Conservation (phyloP, 2,329 filamentous ascomycete genomes). For the Fusarium dlaminii region DNA sequence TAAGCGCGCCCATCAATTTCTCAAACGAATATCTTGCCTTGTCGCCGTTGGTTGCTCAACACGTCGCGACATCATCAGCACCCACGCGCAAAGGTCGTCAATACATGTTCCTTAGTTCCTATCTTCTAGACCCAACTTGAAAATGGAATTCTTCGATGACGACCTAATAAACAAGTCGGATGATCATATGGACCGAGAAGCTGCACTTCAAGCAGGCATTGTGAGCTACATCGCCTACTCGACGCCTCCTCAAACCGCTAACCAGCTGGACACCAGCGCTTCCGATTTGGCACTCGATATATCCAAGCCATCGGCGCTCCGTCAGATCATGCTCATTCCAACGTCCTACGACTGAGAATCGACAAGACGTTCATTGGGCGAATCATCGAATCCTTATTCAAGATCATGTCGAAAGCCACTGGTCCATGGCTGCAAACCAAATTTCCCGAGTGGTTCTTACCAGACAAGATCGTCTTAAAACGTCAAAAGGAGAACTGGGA, state of each 20-base stretch:
- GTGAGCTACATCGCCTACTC: neutral
- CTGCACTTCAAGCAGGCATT: neutral
- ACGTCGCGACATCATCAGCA: neutral
- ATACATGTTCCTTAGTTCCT: neutral
- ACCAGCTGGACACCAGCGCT: neutral
- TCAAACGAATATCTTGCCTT: neutral
- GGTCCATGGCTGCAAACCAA: neutral
- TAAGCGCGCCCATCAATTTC: neutral
- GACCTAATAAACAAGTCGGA: accelerated
- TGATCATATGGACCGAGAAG: neutral
- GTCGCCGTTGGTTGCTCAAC: neutral
- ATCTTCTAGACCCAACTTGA: accelerated
- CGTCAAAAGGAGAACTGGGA: slow-evolving; percentile 27
- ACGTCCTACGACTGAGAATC: neutral
- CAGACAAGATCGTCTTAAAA: neutral
- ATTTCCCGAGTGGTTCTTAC: neutral
- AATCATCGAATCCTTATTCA: neutral
- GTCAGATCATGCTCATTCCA: neutral
- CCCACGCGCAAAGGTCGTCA: neutral
- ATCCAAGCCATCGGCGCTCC: neutral
- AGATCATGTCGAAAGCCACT: neutral
- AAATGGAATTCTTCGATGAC: accelerated
- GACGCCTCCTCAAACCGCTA: neutral
- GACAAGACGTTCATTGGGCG: neutral
- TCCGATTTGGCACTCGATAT: neutral